Percentiles rank a stretch among this genome's conserved stretches.
Evolutionary conservation across 768 basidiomycete species (phyloP).

Genomic region (Russula sp.): DNA sequence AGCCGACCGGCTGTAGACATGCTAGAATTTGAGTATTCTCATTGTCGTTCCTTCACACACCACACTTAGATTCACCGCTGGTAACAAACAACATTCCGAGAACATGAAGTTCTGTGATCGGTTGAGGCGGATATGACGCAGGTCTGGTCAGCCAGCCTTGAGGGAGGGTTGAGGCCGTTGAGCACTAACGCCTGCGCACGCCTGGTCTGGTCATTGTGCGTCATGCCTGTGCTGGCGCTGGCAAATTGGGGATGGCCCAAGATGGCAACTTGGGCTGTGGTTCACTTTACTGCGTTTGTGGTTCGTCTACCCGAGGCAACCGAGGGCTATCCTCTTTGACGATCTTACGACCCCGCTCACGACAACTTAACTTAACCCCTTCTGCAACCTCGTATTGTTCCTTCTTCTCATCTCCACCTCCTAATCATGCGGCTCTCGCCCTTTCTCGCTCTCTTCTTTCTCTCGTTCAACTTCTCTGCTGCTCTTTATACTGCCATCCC

Average conservation of each 20-base stretch:
- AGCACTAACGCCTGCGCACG: no score
- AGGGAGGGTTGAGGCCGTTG: background rate
- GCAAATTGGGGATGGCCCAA: background rate
- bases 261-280: background rate
- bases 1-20: no score
- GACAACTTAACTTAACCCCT: background rate
- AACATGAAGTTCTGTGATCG: no score
- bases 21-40: no score
- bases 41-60: no score
- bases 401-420: background rate
- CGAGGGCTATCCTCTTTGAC: background rate
- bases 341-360: slow-evolving; percentile 1
- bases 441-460: background rate
- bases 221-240: background rate
- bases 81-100: no score
- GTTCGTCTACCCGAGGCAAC: background rate
- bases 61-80: no score
- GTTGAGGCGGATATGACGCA: background rate
- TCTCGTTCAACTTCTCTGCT: background rate
- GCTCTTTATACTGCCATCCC: slow-evolving; percentile 1
- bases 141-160: background rate
- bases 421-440: background rate
- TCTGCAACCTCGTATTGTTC: background rate
- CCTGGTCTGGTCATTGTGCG: no score
- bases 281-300: background rate